Base-by-base conservation (phyloP, 257 asterid genomes). In the Coffea canephora region DNA sequence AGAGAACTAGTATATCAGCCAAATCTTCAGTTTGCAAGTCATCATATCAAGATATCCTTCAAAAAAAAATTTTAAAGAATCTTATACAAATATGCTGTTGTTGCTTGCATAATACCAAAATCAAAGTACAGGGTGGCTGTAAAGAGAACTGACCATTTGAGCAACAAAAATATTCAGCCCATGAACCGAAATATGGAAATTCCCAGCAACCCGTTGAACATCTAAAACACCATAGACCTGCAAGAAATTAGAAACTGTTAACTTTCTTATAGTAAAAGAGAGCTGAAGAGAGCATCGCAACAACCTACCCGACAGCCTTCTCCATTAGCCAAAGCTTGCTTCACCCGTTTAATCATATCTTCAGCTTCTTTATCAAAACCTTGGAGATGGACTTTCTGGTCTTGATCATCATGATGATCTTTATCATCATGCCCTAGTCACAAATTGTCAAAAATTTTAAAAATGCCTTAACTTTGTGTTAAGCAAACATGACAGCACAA, bases 121-220 rank as follows among this genome's bases (percentile, higher is more conserved):
- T 14, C 21, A 52, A 52, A 75, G 43, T 7, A 23, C n/a, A 18
- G 6, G 4, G 25, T 11, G 57, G 59, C 57, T 36, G 67, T 4
- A 54, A 34, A 54, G 39, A 54, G 16, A 69, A 9, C 83, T 87
- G 68, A 94, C 99, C 97, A 73, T 90, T 90, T 96, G 98, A 31
- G 99, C 99, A 69, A 96, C 97, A 82, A 92, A 91, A 82, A 94
- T 88, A 89, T 92, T 94, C 82, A 96, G 82, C 70, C 99, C 98
- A 69, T 96, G 98, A 78, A 96, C 97, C 68, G 99, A 96, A 75
- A 96, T 91, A 81, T 96, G 99, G 86, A 96, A 96, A 88, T 96
- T 96, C 84, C 98, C 99, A 69, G 99, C 98, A 84, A 96, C 99
- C 80, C 99, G 87, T 89, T 96, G 99, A 84, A 96, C 99, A 80